phyloP scores from a whole-genome alignment of 2,329 filamentous ascomycete genomes.

The Bipolaris gigantea region DNA sequence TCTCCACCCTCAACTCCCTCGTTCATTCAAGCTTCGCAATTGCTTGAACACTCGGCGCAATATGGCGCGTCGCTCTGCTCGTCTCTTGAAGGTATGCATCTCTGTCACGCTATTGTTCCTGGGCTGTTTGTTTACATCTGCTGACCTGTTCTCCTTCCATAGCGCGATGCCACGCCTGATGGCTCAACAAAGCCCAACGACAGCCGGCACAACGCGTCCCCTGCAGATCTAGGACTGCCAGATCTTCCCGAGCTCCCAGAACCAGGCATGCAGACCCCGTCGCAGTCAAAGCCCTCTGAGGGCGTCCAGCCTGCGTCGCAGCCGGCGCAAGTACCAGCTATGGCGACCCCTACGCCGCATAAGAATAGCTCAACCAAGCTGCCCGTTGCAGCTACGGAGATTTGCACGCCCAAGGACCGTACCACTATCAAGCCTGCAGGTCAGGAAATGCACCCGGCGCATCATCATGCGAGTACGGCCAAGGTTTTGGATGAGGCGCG shows the following conservation, averaged over 20 bases:
- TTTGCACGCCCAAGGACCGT: slow-evolving; percentile 60
- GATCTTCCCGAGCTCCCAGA: slow-evolving; percentile 27
- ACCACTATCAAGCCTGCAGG: slow-evolving; percentile 69
- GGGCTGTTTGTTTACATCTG: slow-evolving; percentile 35
- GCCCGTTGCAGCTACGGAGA: slow-evolving; percentile 22
- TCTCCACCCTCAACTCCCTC: slow-evolving; percentile 15
- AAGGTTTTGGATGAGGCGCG: slow-evolving; percentile 78
- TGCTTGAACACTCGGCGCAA: slow-evolving; percentile 7
- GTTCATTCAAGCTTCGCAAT: slow-evolving; percentile 8
- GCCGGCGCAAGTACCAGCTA: slow-evolving; percentile 20
- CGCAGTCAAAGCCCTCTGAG: slow-evolving; percentile 21
- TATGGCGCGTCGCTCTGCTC: slow-evolving; percentile 44
- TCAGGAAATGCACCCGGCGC: slow-evolving; percentile 90
- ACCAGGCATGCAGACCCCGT: slow-evolving; percentile 26
- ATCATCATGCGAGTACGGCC: slow-evolving; percentile 72
- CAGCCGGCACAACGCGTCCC: slow-evolving; percentile 36
- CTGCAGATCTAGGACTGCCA: slow-evolving; percentile 25
- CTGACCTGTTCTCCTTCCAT: slow-evolving; percentile 20
- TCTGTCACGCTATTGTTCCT: background rate
- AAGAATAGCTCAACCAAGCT: slow-evolving; percentile 31
- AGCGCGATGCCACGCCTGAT: slow-evolving; percentile 34
- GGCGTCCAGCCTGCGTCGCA: slow-evolving; percentile 26
- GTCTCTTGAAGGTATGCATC: slow-evolving; percentile 41
- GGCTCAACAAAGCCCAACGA: slow-evolving; percentile 20
- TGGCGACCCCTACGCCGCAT: slow-evolving; percentile 53